These are phyloP conservation scores for Wallemia hederae DNA, from an alignment of 1,284 basidiomycete species.

Conservation along the genomic window DNA sequence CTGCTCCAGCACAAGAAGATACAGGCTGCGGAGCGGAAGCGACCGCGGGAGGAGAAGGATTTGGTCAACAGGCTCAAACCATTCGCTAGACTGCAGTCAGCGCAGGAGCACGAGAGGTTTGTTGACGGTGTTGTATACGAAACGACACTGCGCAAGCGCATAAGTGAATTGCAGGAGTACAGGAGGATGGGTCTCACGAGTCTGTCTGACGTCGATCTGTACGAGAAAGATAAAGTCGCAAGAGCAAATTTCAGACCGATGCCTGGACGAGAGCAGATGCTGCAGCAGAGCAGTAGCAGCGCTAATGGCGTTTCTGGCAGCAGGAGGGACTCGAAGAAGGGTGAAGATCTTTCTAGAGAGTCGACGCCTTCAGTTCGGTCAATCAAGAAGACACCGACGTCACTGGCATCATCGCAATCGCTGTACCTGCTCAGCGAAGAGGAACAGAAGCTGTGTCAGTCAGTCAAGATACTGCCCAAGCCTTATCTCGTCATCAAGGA, in stretches of 20 bases:
- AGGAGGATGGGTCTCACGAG: constrained; percentile 53
- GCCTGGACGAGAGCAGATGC: neutral
- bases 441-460: constrained; percentile 64
- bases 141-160: constrained; percentile 48
- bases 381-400: neutral
- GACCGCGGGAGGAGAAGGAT: constrained; percentile 71
- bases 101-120: constrained; percentile 69
- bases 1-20: constrained; percentile 85
- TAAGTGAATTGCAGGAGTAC: constrained; percentile 65
- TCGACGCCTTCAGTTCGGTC: constrained; percentile 10
- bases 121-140: constrained; percentile 70
- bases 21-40: constrained; percentile 65
- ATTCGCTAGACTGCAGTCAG: constrained; percentile 71
- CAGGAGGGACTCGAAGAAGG: neutral
- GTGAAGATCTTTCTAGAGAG: constrained; percentile 6
- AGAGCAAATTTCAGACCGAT: constrained; percentile 18
- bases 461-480: constrained; percentile 60
- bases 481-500: constrained; percentile 81
- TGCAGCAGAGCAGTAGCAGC: neutral
- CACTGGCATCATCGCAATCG: neutral
- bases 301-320: neutral
- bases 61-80: constrained; percentile 66
- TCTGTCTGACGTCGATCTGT: constrained; percentile 60
- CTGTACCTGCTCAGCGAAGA: constrained; percentile 57
- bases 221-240: constrained; percentile 40